Evolutionary conservation across 2,329 filamentous ascomycete species (phyloP).

Genomic region (Exophiala viscosa): DNA sequence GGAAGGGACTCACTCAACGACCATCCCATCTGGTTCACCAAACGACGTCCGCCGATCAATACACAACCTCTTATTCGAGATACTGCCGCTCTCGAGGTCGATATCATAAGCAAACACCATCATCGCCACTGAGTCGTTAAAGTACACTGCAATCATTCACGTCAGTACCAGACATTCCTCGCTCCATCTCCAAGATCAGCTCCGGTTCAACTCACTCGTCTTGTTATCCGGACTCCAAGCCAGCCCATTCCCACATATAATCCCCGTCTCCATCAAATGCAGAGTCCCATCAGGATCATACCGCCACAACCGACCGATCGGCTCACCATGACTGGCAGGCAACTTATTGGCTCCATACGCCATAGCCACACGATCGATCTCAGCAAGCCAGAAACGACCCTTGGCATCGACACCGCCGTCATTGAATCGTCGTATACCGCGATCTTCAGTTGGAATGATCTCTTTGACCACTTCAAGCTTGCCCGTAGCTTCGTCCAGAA

Average conservation of each 20-base stretch:
- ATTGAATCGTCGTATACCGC: constrained; percentile 35
- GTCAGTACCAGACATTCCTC: too few species aligned
- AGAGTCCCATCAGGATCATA: constrained; percentile 32
- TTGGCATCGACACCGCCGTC: constrained; percentile 37
- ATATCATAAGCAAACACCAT: constrained; percentile 35
- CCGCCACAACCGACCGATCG: constrained; percentile 29
- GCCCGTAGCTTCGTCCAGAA: constrained; percentile 37
- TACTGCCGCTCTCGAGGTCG: constrained; percentile 32
- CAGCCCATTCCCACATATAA: constrained; percentile 38
- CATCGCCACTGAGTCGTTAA: constrained; percentile 36
- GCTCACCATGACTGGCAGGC: constrained; percentile 31
- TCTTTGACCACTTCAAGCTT: constrained; percentile 37
- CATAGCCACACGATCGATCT: constrained; percentile 37
- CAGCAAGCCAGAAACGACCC: constrained; percentile 36
- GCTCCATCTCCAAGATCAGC: too few species aligned
- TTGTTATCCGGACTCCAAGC: constrained; percentile 38
- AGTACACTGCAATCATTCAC: constrained; percentile 30
- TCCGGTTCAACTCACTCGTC: constrained; percentile 34
- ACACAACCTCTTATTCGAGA: constrained; percentile 33
- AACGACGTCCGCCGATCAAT: constrained; percentile 30
- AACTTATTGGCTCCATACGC: constrained; percentile 33
- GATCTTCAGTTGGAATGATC: constrained; percentile 34
- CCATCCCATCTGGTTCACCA: constrained; percentile 39
- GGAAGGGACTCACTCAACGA: constrained; percentile 34
- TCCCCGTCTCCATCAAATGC: constrained; percentile 34